Evolutionary conservation across 192 early-diverging fungal species (phyloP), one percentile per base, ranked within the genome.

Genomic region (Lunasporangiospora selenospora): DNA sequence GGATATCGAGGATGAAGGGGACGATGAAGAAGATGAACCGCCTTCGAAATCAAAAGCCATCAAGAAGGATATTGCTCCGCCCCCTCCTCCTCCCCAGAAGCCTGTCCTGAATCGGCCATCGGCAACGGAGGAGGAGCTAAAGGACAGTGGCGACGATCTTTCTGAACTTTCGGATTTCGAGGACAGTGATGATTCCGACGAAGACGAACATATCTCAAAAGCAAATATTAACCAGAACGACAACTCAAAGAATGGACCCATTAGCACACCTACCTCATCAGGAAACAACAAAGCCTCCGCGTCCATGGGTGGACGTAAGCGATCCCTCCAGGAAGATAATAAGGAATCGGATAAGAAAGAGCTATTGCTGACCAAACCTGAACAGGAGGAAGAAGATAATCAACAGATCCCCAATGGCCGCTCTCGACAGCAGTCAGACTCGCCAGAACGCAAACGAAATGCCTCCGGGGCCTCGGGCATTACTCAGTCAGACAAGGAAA

Each of bases 81-180:
- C 69, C 13, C 69, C 37, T 33, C 16, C 42, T 1, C 33, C 58
- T 15, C 48, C 69, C 13, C 69, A 73, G 48, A 73, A 63, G 31
- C 54, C 69, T 8, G 42, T 37, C 0, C 60, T 73, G 26, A 62
- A 73, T 41, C 69, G 69, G 15, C 60, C 69, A 11, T 32, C 60
- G 12, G 50, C 55, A 19, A 41, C 60, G 6, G 69, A 52, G 27
- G 69, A 73, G 11, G 67, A 71, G 15, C 60, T 73, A 9, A 73
- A 73, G 49, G 69, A 73, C 43, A 73, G 69, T 36, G 69, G 69
- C 24, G 69, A 73, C 34, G 69, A 73, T 16, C 50, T 73, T 1
- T 73, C 69, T 0, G 69, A 73, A 26, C 69, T 73, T 0, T 73
- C 69, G 12, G 69, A 73, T 27, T 73, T 73, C 55, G 69, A 73